A percentile compares a stretch with the other conserved stretches of the same genome.
Evolutionary conservation across 164 flowering plant species (phyloP).

Genomic region (Magnolia changhungtana): DNA sequence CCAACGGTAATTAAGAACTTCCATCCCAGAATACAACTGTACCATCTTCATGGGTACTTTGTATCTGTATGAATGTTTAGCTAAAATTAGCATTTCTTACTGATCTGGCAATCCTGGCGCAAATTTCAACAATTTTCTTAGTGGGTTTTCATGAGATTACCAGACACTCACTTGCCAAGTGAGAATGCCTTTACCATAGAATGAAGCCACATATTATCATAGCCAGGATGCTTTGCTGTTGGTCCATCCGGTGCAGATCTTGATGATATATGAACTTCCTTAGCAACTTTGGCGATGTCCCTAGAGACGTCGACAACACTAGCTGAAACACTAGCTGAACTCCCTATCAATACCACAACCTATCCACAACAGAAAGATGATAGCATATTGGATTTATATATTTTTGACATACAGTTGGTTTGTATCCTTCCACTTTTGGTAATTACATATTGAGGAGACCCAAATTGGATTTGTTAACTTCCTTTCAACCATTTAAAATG

Average conservation of each 20-base stretch:
- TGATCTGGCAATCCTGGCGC: background rate
- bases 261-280: constrained; percentile 75
- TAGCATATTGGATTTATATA: no score
- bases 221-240: constrained; percentile 39
- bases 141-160: constrained; percentile 5
- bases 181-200: constrained; percentile 52
- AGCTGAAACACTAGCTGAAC: constrained; percentile 71
- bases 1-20: no score
- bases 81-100: constrained; percentile 17
- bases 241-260: constrained; percentile 40
- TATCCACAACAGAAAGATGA: constrained; percentile 18
- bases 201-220: constrained; percentile 78
- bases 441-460: no score
- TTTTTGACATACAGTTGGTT: no score
- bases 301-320: constrained; percentile 75
- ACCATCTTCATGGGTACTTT: constrained; percentile 52
- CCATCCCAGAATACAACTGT: no score
- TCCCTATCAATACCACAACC: constrained; percentile 80
- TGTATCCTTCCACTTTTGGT: no score
- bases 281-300: constrained; percentile 66
- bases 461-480: no score
- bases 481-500: no score
- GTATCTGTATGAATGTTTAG: constrained; percentile 43
- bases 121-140: background rate
- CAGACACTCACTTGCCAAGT: no score